A percentile compares a stretch with the other conserved stretches of the same genome.
Evolutionary conservation across 2,329 filamentous ascomycete species (phyloP).

Genomic region (Alternaria novae-zelandiae): DNA sequence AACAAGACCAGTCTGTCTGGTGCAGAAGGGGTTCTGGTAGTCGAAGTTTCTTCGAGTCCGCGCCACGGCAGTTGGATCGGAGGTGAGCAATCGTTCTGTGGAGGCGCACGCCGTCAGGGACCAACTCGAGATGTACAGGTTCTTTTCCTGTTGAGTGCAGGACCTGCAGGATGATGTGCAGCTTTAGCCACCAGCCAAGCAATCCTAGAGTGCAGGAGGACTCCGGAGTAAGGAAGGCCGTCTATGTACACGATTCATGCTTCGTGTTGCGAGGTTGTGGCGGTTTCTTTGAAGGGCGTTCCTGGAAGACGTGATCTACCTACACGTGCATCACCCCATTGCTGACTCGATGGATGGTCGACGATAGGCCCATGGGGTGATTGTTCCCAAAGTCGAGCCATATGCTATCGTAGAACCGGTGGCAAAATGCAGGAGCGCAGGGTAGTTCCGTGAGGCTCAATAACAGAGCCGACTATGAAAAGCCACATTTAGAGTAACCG

Average conservation of each 20-base stretch:
- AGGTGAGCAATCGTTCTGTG: neutral
- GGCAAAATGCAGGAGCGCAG: neutral
- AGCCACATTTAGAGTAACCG: neutral
- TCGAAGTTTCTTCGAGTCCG: neutral
- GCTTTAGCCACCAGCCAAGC: neutral
- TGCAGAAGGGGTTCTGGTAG: neutral
- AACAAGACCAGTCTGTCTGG: neutral
- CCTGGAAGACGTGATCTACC: neutral
- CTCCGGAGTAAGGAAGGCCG: neutral
- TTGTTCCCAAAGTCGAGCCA: neutral
- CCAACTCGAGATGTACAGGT: neutral
- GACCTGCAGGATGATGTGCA: neutral
- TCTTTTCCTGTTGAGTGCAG: neutral
- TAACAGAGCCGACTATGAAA: neutral
- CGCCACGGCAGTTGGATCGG: neutral
- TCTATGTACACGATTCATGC: neutral
- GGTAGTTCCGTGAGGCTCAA: neutral
- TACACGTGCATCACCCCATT: neutral
- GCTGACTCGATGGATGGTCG: neutral
- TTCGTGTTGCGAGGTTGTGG: neutral
- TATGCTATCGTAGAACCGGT: neutral
- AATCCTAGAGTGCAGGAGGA: neutral
- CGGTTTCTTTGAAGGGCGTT: neutral
- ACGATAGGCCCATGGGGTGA: neutral
- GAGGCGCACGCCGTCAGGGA: neutral